Base-by-base conservation (phyloP, 139 green algal genomes). In the Chlamydomonas sp. region DNA sequence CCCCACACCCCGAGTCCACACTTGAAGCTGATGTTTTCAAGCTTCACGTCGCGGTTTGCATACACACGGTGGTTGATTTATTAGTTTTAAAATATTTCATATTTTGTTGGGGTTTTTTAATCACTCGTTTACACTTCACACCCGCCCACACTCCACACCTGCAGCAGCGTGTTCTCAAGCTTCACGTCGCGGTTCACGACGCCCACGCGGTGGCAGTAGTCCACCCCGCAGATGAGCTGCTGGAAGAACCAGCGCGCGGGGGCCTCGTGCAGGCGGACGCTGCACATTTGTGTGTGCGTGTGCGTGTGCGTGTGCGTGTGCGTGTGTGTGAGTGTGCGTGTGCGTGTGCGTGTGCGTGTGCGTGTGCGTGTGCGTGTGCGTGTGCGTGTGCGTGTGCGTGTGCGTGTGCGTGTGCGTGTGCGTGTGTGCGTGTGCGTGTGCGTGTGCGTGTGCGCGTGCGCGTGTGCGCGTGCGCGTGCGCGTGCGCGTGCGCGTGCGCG, bases 211-310 rank as follows among this genome's bases (percentile, higher is more conserved):
- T 69, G 62, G 70, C 96, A 93, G 82, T 97, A 98, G 73, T 95
- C 89, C 16, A 97, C 86, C 2, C 90, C 91, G 5, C 93, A 85
- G 8, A 97, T 90, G 3, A 98, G 83, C 84, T 98, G 93, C 33
- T 69, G 62, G 26, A 33, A 69, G 62, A 69, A 69, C 36, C 36
- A 69, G 37, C 62, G 62, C 30, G 37, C 37, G 36, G 20, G 3
- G 26, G 37, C 37, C 37, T 69, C 62, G 26, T 35, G 6, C 10
- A 57, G 35, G 13, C 30, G 50, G 50, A 62, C 28, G 50, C n/a
- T 50, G 39, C 13, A 13, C n/a, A n/a, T 13, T 54, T 54, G 43
- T 54, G 43, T 54, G 13, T 54, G 43, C 43, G 43, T 54, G 43
- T 54, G 43, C 20, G 16, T 54, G 20, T 20, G 13, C 20, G 20